Conservation (phyloP, 2,329 filamentous ascomycete genomes). For the Lecanicillium sp. region DNA sequence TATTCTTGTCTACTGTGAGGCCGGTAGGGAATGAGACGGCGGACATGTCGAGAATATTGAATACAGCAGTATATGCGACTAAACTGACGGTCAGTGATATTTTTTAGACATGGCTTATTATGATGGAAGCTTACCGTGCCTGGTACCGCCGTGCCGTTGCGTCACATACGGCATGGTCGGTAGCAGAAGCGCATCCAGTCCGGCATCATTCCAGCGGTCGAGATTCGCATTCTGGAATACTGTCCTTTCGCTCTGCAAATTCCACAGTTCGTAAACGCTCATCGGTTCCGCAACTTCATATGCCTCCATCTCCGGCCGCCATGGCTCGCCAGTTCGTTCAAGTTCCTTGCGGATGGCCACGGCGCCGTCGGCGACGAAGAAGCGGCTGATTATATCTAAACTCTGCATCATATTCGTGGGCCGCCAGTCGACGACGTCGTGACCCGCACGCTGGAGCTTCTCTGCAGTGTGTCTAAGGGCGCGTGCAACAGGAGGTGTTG, state of each 20-base stretch:
- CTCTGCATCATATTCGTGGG: slow-evolving; percentile 36
- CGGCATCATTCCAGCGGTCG: slow-evolving; percentile 39
- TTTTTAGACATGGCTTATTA: background rate
- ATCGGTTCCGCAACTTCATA: slow-evolving; percentile 32
- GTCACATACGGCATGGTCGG: slow-evolving; percentile 45
- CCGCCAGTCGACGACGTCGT: slow-evolving; percentile 49
- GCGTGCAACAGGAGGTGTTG: slow-evolving; percentile 58
- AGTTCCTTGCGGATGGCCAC: slow-evolving; percentile 34
- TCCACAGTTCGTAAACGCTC: slow-evolving; percentile 41
- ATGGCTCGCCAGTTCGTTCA: slow-evolving; percentile 37
- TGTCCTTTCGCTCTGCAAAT: slow-evolving; percentile 38
- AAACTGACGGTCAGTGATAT: background rate
- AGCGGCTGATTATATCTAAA: slow-evolving; percentile 31
- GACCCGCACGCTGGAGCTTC: slow-evolving; percentile 38
- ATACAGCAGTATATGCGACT: slow-evolving; percentile 47
- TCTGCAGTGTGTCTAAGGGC: slow-evolving; percentile 43
- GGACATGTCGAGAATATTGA: slow-evolving; percentile 43
- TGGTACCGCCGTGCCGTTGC: slow-evolving; percentile 32
- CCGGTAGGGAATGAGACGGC: slow-evolving; percentile 42
- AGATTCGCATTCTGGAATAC: slow-evolving; percentile 41
- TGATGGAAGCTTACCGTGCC: background rate
- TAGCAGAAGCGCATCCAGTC: slow-evolving; percentile 57
- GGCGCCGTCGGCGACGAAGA: slow-evolving; percentile 45
- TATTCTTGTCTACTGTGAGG: slow-evolving; percentile 31
- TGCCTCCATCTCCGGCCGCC: slow-evolving; percentile 31